Base-by-base conservation (phyloP, 163 green algal species). In the Volvox carteri region DNA sequence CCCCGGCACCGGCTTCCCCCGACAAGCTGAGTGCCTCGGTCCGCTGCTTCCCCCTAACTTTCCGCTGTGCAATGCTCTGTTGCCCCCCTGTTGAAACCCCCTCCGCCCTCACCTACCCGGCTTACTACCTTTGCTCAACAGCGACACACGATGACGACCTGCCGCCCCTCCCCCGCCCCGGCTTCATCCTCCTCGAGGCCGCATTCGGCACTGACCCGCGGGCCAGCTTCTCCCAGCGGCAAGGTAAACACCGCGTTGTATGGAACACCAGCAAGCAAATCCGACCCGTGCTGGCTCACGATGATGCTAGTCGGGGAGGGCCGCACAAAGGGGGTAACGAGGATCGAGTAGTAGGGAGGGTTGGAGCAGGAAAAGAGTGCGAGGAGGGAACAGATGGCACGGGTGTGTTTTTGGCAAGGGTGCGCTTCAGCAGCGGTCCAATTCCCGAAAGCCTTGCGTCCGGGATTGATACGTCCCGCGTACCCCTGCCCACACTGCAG, bases 121-220 rank as follows among this genome's bases (percentile, higher is more conserved):
- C 23, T 19, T 19, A 33, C n/a, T 68, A 6, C 6, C 6, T 68
- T 11, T 68, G 14, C 23, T 6, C 23, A 30, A 6, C 58, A 12
- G 23, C 23, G 5, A 74, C 19, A n/a, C 62, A 42, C 62, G 62
- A n/a, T 6, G 62, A 52, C 39, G 68, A 41, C 4, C 18, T 28
- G 8, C 65, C 65, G 23, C 52, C 68, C 9, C 9, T 16, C 6
- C 28, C 19, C 8, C 68, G 68, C 3, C 30, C 60, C 21, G 72
- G 60, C 23, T 79, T 42, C 42, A 42, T 79, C 42, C 72, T 79
- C 72, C 72, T 79, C 1, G 72, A 79, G 25, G 25, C 30, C 42
- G 72, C 42, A 1, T 79, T 60, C n/a, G 72, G 72, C 3, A 19
- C 42, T 42, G 72, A 77, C 37, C 68, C 68, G 6, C 68, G 37